Evolutionary conservation across 2,329 filamentous ascomycete genomes (phyloP).

Genomic region (Bipolaris gigantea): DNA sequence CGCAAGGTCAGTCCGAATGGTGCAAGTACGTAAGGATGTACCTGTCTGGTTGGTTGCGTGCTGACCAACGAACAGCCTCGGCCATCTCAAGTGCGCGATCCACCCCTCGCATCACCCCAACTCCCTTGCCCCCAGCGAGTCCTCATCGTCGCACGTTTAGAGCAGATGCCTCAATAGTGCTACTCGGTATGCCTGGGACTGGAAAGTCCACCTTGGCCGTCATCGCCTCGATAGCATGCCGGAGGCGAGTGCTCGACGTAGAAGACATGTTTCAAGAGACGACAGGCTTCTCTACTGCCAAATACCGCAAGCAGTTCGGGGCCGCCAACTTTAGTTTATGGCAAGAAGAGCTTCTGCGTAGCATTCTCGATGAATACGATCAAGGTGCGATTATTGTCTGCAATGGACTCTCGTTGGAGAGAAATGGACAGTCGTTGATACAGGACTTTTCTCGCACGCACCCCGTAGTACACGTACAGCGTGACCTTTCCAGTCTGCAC

Average conservation of each 20-base stretch:
- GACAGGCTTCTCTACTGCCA: conserved; percentile 63
- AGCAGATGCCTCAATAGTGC: conserved; percentile 68
- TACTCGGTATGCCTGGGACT: conserved; percentile 72
- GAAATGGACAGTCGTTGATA: conserved; percentile 62
- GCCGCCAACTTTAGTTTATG: conserved; percentile 63
- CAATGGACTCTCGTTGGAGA: conserved; percentile 69
- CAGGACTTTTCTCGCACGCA: conserved; percentile 64
- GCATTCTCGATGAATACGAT: conserved; percentile 61
- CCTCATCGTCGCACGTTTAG: conserved; percentile 51
- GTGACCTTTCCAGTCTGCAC: conserved; percentile 67
- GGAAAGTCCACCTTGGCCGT: conserved; percentile 77
- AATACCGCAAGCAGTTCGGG: conserved; percentile 66
- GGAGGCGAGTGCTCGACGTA: conserved; percentile 68
- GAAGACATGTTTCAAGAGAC: conserved; percentile 68
- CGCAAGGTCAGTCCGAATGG: conserved; percentile 12
- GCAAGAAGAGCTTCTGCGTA: conserved; percentile 64
- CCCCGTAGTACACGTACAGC: conserved; percentile 70
- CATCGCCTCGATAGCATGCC: conserved; percentile 72
- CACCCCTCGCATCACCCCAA: conserved; percentile 35
- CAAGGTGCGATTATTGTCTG: conserved; percentile 70
- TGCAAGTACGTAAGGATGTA: conserved; percentile 12
- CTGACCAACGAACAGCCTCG: conserved; percentile 21
- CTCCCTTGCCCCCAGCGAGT: conserved; percentile 16
- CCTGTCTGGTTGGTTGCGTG: background rate
- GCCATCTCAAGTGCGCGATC: conserved; percentile 30